These are phyloP conservation scores for Pyrus communis DNA, from an alignment of 306 rosid species.

Conservation along the genomic window DNA sequence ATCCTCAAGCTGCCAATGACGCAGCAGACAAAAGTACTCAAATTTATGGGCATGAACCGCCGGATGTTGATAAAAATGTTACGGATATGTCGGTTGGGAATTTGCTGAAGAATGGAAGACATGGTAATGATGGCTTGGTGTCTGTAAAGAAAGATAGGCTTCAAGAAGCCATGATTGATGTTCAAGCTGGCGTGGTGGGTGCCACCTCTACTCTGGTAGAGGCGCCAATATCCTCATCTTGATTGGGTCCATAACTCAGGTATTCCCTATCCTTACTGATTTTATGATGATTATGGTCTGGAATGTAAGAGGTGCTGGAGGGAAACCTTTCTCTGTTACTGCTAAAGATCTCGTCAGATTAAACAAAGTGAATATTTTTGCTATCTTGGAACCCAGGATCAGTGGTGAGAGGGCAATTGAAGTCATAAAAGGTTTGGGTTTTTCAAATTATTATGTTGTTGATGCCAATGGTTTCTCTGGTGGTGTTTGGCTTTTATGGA, in stretches of 20 bases:
- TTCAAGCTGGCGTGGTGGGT: not conserved
- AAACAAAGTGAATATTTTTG: not conserved
- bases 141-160: too few species aligned
- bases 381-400: not conserved
- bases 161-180: not conserved
- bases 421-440: not conserved
- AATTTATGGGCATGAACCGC: too few species aligned
- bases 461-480: not conserved
- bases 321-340: not conserved
- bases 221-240: not conserved
- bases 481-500: not conserved
- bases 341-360: not conserved
- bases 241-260: not conserved
- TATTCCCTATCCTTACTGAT: fast-evolving
- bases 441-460: not conserved
- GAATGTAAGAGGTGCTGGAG: not conserved
- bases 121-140: too few species aligned
- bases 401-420: not conserved
- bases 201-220: not conserved
- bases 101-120: too few species aligned
- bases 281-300: not conserved
- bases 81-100: too few species aligned
- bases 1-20: too few species aligned
- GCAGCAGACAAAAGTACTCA: too few species aligned
- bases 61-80: too few species aligned